Evolutionary conservation across 2,329 filamentous ascomycete genomes (phyloP), one percentile per base, ranked within the genome.

Genomic region (Aquanectria penicillioides): DNA sequence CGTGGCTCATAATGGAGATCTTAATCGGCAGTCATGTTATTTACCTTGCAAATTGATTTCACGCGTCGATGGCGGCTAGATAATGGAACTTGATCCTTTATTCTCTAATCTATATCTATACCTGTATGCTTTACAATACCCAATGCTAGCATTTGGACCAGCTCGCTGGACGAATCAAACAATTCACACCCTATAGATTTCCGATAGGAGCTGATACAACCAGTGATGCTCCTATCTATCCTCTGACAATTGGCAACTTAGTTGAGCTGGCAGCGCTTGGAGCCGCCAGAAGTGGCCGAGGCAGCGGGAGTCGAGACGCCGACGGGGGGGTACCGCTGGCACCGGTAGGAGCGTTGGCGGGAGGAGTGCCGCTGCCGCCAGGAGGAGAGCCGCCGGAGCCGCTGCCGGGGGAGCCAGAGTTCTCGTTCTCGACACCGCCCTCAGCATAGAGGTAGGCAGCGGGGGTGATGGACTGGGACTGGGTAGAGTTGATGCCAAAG

Each of bases 401-500:
- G 25, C 51, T 18, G 29, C 51, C 57, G 11, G 37, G 33, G 10
- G 15, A 31, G 3, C 61, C 61, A 10, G 61, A 57, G 56, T 68
- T 67, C 34, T 46, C 47, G 18, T 69, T 69, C 18, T 51, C 67
- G 11, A 67, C 62, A 25, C 67, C 67, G 10, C 67, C 67, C 13
- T 59, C 60, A 26, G 66, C 60, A 5, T 67, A 69, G 6, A 58
- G 53, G 51, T 51, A 66, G 1, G 37, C 57, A 25, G 67, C 67
- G 5, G 67, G 65, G 8, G 51, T 57, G 6, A 69, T 33, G 5
- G 59, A 34, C 40, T 31, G 28, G 6, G 67, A 69, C 61, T 22
- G 41, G 8, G 68, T 68, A 8, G 71, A 68, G 62, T 84, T 80
- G 38, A 86, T 78, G 6, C 80, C 84, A 34, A 86, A 74, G 3